Base-by-base conservation (phyloP, 495 filamentous ascomycete species). In the Xylaria telfairii region DNA sequence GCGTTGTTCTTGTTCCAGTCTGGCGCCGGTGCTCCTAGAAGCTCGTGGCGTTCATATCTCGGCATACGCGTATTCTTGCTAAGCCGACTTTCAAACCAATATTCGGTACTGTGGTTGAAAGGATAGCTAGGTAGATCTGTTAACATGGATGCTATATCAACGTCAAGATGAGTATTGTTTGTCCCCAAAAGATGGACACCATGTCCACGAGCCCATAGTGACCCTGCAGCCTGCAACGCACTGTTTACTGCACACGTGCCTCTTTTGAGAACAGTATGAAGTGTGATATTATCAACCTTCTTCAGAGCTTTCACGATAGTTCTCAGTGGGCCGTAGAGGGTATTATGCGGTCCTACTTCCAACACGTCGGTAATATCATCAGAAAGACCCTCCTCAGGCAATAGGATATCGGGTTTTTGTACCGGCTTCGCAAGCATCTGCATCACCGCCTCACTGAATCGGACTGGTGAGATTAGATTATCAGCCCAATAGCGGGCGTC, bases 251-350 rank as follows among this genome's bases (percentile, higher is more conserved):
- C 72, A n/a, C 39, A 57, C 13, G 44, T 32, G 24, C 60, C 60
- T n/a, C 69, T 13, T 56, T 67, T 65, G 34, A 71, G 69, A 2
- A 67, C 24, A n/a, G 69, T 56, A 39, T 69, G 26, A 56, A 67
- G 56, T 10, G 32, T 57, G 54, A 60, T 13, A 4, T 1, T 62
- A 5, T 61, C 42, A 39, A 10, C 15, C 68, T 67, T 53, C 39
- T 19, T 32, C 24, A 42, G n/a, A 26, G 21, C 21, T 49, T 61
- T 37, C n/a, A 86, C 41, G 21, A 83, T 86, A 42, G 87, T 78
- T 19, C 80, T 77, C n/a, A 87, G 57, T 0, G 87, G 86, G 0
- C 82, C 83, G 44, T 82, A 75, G 0, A 90, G 73, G 8, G 87
- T 56, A 21, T 41, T 41, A 28, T 68, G 69, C 21, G 72, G 72